These are phyloP conservation scores for Sclerotinia glacialis DNA, from an alignment of 2,329 filamentous ascomycete genomes.

Conservation along the genomic window DNA sequence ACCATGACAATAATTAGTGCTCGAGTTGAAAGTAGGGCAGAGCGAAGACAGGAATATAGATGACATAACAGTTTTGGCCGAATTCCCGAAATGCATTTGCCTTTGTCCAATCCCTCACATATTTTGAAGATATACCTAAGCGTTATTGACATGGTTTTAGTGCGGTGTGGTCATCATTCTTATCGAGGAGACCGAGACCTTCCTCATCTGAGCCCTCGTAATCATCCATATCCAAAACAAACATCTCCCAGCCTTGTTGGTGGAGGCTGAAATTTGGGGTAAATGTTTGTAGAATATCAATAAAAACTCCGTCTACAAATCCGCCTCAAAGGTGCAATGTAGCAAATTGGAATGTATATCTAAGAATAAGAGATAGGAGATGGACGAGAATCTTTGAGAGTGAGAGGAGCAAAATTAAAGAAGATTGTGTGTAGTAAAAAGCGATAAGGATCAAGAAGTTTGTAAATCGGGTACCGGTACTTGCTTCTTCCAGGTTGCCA, in stretches of 20 bases:
- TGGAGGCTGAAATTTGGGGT: background rate
- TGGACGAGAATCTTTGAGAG: background rate
- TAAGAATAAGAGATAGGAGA: background rate
- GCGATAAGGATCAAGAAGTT: background rate
- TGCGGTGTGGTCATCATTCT: background rate
- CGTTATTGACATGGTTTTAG: background rate
- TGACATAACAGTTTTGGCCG: background rate
- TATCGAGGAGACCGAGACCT: background rate
- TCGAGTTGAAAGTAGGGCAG: background rate
- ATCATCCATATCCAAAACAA: background rate
- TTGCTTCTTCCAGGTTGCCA: background rate
- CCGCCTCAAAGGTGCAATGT: background rate
- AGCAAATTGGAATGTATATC: background rate
- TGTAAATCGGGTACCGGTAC: background rate
- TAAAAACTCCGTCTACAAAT: background rate
- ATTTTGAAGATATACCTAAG: background rate
- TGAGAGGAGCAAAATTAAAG: background rate
- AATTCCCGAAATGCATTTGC: background rate
- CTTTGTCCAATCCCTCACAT: background rate
- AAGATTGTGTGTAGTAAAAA: background rate
- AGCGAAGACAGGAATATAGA: background rate
- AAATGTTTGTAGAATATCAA: background rate
- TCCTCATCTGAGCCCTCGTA: background rate
- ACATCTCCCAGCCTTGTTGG: background rate
- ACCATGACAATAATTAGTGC: background rate